phyloP scores from a whole-genome alignment of 2,329 filamentous ascomycete genomes.

The Stromatinia cepivora region DNA sequence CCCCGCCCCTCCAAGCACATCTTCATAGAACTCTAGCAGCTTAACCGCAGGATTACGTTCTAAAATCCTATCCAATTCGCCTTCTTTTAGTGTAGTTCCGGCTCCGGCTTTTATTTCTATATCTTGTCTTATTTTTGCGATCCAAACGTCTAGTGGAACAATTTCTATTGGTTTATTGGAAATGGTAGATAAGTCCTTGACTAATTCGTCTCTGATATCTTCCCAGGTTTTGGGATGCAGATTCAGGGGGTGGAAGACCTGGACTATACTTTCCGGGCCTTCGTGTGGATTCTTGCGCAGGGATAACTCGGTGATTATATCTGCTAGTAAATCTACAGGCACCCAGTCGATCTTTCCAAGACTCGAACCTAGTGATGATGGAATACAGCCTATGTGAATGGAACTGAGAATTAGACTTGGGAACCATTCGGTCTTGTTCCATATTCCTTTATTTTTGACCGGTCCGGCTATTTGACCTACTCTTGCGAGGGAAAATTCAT shows the following conservation, averaged over 20 bases:
- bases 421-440: constrained; percentile 14
- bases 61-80: neutral
- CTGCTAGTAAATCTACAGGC: constrained; percentile 6
- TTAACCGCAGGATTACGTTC: constrained; percentile 4
- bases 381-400: constrained; percentile 3
- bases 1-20: neutral
- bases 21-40: neutral
- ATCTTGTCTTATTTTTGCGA: neutral
- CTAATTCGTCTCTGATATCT: neutral
- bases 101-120: neutral
- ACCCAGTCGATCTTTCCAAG: constrained; percentile 13
- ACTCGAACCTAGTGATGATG: neutral
- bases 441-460: neutral
- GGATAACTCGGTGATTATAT: neutral
- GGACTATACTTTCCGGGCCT: neutral
- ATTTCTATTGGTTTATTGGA: neutral
- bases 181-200: neutral
- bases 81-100: neutral
- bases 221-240: neutral
- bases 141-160: neutral
- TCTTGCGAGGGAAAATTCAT: constrained; percentile 43
- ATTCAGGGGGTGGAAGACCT: neutral
- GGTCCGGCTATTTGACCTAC: constrained; percentile 50
- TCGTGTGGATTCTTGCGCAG: neutral
- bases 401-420: constrained; percentile 10